Evolutionary conservation across 768 basidiomycete species (phyloP), one percentile per base, ranked within the genome.

Genomic region (Plicaturopsis crispa): DNA sequence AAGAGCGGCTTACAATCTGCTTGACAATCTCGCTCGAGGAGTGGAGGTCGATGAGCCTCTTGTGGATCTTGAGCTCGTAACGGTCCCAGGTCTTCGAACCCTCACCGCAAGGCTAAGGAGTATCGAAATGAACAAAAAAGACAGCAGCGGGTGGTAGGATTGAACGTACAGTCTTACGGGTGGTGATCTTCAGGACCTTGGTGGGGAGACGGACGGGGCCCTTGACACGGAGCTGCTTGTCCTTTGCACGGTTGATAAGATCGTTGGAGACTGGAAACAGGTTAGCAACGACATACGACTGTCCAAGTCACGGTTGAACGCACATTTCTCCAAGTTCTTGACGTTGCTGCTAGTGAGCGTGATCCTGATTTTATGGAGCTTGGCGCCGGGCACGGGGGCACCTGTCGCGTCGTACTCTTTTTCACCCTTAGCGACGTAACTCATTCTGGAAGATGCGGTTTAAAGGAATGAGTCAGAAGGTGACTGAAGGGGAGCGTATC

Each of bases 41-140:
- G 75, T 94, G 90, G 52, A 99, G 73, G 73, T 99, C 96, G 57
- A 99, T 98, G 62, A 99, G 76, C 56, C 96, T 88, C 73, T 99
- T 99, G 84, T 99, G 94, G 46, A 99, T 75, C 74, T 93, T 93
- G 70, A 99, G 83, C 70, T 99, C 94, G 69, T 92, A 98, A 55
- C 89, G 82, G 69, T 99, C 96, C 96, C 96, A 99, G 60, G 96
- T 99, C 83, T 99, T 99, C 53, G 96, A 97, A 74, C 96, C 96
- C 69, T 98, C 96, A 89, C 96, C 96, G 59, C 96, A 98, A 66
- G 96, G 88, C 89, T 96, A 53, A 6, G 43, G 31, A 24, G 6
- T 24, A 8, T 24, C 40, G 30, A 19, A 14, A 34, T 17, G 3
- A 43, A 13, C 31, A 33, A 41, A 26, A 36, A 45, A 17, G 18